Percentiles rank a stretch among this genome's conserved stretches.
phyloP scores from a whole-genome alignment of 257 asterid genomes.

The Fraxinus quadrangulata region DNA sequence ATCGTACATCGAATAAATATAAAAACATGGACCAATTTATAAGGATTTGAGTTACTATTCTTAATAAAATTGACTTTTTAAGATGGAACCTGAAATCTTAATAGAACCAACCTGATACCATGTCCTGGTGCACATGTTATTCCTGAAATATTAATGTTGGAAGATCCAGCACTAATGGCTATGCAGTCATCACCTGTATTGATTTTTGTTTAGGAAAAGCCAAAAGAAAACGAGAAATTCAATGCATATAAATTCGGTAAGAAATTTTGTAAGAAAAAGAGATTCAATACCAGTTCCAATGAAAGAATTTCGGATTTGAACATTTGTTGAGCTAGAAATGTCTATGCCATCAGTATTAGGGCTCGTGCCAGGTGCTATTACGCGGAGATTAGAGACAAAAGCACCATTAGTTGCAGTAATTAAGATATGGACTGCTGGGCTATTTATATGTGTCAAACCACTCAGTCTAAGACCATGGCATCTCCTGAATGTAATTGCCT shows the following conservation, averaged over 20 bases:
- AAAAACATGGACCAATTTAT: too few relatives aligned
- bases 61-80: too few relatives aligned
- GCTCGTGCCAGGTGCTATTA: slow-evolving; percentile 59
- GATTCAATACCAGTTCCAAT: slow-evolving; percentile 54
- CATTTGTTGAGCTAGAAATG: slow-evolving; percentile 43
- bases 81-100: too few relatives aligned
- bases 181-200: slow-evolving; percentile 67
- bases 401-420: slow-evolving; percentile 43
- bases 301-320: slow-evolving; percentile 40
- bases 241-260: neutral
- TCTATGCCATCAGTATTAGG: slow-evolving; percentile 71
- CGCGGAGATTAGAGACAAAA: slow-evolving; percentile 39
- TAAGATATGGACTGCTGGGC: slow-evolving; percentile 56
- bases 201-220: neutral
- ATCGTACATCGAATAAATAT: too few relatives aligned
- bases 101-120: slow-evolving; percentile 55
- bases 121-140: slow-evolving; percentile 75
- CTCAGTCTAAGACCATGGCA: slow-evolving; percentile 47
- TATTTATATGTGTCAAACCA: slow-evolving; percentile 49
- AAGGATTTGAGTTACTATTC: too few relatives aligned
- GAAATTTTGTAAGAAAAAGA: neutral
- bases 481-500: slow-evolving; percentile 60
- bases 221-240: neutral
- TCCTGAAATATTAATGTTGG: slow-evolving; percentile 43
- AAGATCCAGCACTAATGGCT: slow-evolving; percentile 61